These are phyloP conservation scores for Termitomyces sp. DNA, from an alignment of 768 basidiomycete genomes.

Conservation along the genomic window DNA sequence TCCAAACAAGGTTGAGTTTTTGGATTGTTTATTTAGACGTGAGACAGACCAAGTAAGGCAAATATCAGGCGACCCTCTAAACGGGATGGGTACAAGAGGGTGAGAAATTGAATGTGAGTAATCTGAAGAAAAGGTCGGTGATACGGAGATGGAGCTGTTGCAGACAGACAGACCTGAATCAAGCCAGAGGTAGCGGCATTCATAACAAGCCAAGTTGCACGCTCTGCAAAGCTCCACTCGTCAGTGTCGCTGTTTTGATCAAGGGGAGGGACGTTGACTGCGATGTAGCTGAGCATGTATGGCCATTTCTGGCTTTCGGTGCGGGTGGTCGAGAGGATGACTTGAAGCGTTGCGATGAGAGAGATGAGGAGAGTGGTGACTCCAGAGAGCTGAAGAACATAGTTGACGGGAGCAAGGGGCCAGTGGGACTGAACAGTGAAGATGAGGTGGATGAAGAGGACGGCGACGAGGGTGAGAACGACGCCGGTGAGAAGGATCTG, in stretches of 20 bases:
- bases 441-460: slow-evolving; percentile 86
- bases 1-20: background rate
- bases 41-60: slow-evolving; percentile 61
- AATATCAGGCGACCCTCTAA: slow-evolving; percentile 87
- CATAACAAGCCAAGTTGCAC: slow-evolving; percentile 81
- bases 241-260: slow-evolving; percentile 22
- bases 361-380: slow-evolving; percentile 77
- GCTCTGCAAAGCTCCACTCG: slow-evolving; percentile 59
- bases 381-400: slow-evolving; percentile 80
- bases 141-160: background rate
- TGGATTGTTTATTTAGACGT: background rate
- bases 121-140: slow-evolving; percentile 43
- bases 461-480: slow-evolving; percentile 74
- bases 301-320: slow-evolving; percentile 78
- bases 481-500: slow-evolving; percentile 86
- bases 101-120: slow-evolving; percentile 96
- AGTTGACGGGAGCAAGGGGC: slow-evolving; percentile 91
- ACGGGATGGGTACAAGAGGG: slow-evolving; percentile 87
- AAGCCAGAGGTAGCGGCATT: slow-evolving; percentile 79
- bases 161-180: slow-evolving; percentile 65
- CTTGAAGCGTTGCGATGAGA: slow-evolving; percentile 68
- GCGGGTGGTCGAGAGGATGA: slow-evolving; percentile 58
- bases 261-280: slow-evolving; percentile 67
- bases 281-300: slow-evolving; percentile 92
- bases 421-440: slow-evolving; percentile 97